A percentile compares a stretch with the other conserved stretches of the same genome.
Conservation (phyloP, 495 filamentous ascomycete genomes). For the Parachaetomium inaequale region DNA sequence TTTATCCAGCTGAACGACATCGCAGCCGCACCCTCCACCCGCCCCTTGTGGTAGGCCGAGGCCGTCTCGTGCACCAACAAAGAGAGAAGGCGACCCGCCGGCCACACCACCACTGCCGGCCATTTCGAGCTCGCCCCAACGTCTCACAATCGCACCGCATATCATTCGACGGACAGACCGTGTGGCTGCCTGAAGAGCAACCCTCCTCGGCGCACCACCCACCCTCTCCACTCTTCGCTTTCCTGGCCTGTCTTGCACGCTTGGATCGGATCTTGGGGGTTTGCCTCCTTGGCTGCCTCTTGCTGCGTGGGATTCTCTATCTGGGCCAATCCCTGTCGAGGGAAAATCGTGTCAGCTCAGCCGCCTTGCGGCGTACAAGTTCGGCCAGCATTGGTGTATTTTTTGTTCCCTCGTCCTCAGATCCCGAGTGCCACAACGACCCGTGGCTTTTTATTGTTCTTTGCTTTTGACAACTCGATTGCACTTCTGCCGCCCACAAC, state of each 20-base stretch:
- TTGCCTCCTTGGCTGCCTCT: constrained; percentile 3
- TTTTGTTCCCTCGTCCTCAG: not conserved
- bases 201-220: constrained; percentile 7
- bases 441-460: not conserved
- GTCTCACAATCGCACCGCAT: constrained; percentile 9
- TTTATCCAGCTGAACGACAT: not conserved
- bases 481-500: not conserved
- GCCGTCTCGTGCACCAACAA: constrained; percentile 4
- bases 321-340: not conserved
- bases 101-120: not conserved
- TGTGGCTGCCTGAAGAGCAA: constrained; percentile 16
- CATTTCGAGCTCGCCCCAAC: not conserved
- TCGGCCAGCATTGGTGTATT: not conserved
- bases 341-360: not conserved
- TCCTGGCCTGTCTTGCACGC: not conserved
- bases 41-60: not conserved
- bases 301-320: not conserved
- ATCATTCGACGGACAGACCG: constrained; percentile 12
- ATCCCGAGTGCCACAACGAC: not conserved
- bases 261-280: not conserved
- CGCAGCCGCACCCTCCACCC: constrained; percentile 1
- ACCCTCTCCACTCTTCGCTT: not conserved
- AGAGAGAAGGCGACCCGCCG: not conserved
- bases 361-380: not conserved
- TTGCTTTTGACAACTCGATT: not conserved